Evolutionary conservation across 371 early-diverging fungal species (phyloP), one percentile per base, ranked within the genome.

Genomic region (Mucor plumbeus): DNA sequence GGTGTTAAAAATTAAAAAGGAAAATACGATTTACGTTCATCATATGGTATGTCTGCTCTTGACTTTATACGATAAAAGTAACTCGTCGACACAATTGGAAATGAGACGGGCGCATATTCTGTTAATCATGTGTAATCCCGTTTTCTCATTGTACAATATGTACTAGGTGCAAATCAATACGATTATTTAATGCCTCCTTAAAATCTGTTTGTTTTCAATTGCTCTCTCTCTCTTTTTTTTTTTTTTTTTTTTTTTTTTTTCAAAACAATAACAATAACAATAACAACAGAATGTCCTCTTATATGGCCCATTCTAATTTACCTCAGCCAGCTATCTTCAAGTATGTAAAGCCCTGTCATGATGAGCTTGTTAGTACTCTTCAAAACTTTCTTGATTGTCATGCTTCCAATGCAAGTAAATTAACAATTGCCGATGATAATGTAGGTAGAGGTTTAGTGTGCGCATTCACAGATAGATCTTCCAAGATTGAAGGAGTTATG

Each of bases 361-460:
- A 34, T 36, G 60, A 59, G 5, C 41, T 43, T n/a, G 19, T 19
- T 19, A 8, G 34, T 13, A 10, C 8, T 15, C 35, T 62, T 21
- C 50, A 62, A 38, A 3, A 5, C 6, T 62, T 62, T 35, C 36
- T 62, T 19, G 50, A 62, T 62, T 14, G 17, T 7, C 15, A 62
- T 50, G 14, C 62, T 19, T 13, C 10, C 14, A 15, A 17, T 34
- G 33, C 61, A 15, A 36, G 17, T 5, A 34, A 35, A 26, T 38
- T 62, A 7, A 62, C 62, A 14, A 62, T 62, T 39, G 62, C 50
- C 15, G 39, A 62, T 38, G 62, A 62, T 34, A 35, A 50, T 36
- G 62, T 62, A 19, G 62, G 62, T 14, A 36, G 50, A 50, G 39
- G 50, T 15, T 34, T 50, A 21, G 39, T 62, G 5, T 62, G 62